Percentiles rank a stretch among this genome's conserved stretches.
phyloP scores from a whole-genome alignment of 2,329 filamentous ascomycete genomes.

The Fusarium sp. region DNA sequence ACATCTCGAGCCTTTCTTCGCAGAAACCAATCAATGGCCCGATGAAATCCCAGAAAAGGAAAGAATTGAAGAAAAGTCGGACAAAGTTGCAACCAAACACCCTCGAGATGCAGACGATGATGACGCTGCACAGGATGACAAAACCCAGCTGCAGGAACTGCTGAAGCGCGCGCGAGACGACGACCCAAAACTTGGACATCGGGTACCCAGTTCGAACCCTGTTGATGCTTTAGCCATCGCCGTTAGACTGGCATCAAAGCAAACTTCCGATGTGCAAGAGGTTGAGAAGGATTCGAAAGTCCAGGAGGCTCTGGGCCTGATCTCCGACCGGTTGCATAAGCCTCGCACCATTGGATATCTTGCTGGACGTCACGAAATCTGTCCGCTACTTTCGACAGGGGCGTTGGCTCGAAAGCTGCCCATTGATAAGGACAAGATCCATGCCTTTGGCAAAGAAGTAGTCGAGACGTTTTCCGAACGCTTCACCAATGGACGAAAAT shows the following conservation, averaged over 20 bases:
- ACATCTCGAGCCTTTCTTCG: conserved; percentile 35
- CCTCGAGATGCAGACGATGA: neutral
- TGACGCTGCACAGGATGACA: neutral
- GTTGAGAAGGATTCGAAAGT: conserved; percentile 24
- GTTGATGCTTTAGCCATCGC: conserved; percentile 25
- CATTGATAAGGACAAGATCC: conserved; percentile 23
- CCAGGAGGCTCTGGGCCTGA: conserved; percentile 19
- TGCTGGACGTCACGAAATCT: conserved; percentile 13
- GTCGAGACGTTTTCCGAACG: conserved; percentile 30
- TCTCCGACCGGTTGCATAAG: conserved; percentile 17
- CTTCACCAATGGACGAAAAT: conserved; percentile 21
- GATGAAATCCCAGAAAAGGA: conserved; percentile 26
- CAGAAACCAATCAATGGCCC: conserved; percentile 33
- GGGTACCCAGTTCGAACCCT: neutral
- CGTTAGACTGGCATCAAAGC: conserved; percentile 15
- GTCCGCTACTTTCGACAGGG: conserved; percentile 28
- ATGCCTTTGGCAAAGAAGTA: conserved; percentile 11
- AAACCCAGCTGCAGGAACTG: neutral
- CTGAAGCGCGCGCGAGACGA: neutral
- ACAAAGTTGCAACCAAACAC: neutral
- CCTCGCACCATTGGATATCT: conserved; percentile 6
- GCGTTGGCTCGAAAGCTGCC: conserved; percentile 33
- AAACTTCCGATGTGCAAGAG: conserved; percentile 14
- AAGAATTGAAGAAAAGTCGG: neutral
- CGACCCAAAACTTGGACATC: neutral